A percentile compares a stretch with the other conserved stretches of the same genome.
These are phyloP conservation scores for Trichomonascus vanleenenianus DNA, from an alignment of 805 yeast genomes.

Conservation along the genomic window DNA sequence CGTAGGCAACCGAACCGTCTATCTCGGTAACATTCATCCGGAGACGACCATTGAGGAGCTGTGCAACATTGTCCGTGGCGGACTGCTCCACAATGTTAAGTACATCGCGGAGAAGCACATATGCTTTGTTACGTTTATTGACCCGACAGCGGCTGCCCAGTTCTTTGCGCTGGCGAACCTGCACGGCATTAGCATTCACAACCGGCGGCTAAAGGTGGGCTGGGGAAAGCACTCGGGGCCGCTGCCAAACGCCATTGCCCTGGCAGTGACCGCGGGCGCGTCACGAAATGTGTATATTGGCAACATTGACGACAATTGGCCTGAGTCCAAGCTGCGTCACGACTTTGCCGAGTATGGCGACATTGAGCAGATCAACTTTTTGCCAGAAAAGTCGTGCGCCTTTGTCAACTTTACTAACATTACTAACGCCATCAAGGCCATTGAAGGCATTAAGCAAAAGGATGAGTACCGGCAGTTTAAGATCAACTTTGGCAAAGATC, in stretches of 20 bases:
- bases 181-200: slow-evolving; percentile 81
- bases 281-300: slow-evolving; percentile 91
- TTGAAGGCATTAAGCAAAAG: slow-evolving; percentile 79
- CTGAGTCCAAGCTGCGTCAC: slow-evolving; percentile 51
- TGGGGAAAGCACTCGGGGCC: slow-evolving; percentile 99
- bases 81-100: slow-evolving; percentile 76
- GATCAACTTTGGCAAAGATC: slow-evolving; percentile 86
- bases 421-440: slow-evolving; percentile 84
- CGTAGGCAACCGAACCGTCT: slow-evolving; percentile 88
- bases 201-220: slow-evolving; percentile 81
- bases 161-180: slow-evolving; percentile 90
- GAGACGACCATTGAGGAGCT: slow-evolving; percentile 86
- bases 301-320: slow-evolving; percentile 40
- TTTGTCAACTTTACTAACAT: slow-evolving; percentile 89
- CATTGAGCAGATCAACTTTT: slow-evolving; percentile 87
- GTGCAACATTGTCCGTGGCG: slow-evolving; percentile 95
- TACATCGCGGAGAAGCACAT: slow-evolving; percentile 79
- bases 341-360: slow-evolving; percentile 85
- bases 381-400: slow-evolving; percentile 78
- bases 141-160: slow-evolving; percentile 96
- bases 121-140: slow-evolving; percentile 91
- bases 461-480: slow-evolving; percentile 55
- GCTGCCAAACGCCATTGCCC: slow-evolving; percentile 71
- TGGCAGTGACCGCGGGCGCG: slow-evolving; percentile 91
- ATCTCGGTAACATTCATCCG: slow-evolving; percentile 82